phyloP scores from a whole-genome alignment of 108 stramenopile genomes.

The Pelagomonas calceolata region DNA sequence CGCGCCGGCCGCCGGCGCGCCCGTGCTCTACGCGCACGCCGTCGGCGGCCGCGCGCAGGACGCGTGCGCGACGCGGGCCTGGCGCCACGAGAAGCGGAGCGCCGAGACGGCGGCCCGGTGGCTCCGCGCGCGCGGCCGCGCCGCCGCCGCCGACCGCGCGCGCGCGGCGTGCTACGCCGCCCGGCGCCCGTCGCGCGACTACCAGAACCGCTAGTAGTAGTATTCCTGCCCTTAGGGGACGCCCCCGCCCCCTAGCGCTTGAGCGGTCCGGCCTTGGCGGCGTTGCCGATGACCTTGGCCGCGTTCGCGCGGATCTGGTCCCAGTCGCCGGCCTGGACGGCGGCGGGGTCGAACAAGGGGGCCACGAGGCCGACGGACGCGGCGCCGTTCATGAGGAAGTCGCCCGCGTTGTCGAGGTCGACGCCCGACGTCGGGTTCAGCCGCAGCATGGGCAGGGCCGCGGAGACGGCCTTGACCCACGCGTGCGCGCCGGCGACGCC shows the following conservation, averaged over 20 bases:
- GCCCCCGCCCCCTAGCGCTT: background rate
- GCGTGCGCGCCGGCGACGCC: conserved; percentile 64
- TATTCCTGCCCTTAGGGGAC: no score
- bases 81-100: no score
- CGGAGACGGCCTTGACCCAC: conserved; percentile 71
- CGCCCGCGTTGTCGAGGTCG: conserved; percentile 66
- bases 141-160: no score
- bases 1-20: no score
- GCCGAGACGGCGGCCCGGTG: no score
- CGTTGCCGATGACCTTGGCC: conserved; percentile 18
- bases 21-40: no score
- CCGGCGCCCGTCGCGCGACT: no score
- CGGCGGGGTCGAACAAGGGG: conserved; percentile 60
- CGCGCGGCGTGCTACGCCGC: no score
- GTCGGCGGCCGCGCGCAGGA: no score
- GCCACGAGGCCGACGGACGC: conserved; percentile 70
- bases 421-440: conserved; percentile 74
- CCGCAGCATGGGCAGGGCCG: conserved; percentile 59
- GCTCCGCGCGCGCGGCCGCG: no score
- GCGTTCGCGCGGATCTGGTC: conserved; percentile 70
- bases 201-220: no score
- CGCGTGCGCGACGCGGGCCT: no score
- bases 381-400: conserved; percentile 56
- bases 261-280: background rate
- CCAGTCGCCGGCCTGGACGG: conserved; percentile 55